Conservation (phyloP, 306 rosid genomes). For the Quillaja saponaria region DNA sequence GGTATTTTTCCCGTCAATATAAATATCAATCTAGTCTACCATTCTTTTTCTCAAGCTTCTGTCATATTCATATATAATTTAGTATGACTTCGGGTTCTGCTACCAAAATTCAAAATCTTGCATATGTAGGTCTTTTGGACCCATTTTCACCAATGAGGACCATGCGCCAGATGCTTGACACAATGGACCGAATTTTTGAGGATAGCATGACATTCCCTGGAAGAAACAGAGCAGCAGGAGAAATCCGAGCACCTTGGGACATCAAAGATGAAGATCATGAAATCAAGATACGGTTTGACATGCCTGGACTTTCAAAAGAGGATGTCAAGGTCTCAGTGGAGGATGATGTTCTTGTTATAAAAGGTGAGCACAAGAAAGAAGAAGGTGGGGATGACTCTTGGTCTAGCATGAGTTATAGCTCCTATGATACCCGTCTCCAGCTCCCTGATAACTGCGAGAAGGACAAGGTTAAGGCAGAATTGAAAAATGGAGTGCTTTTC, state of each 20-base stretch:
- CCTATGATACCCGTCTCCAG: conserved; percentile 54
- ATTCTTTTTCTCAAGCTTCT: too few species aligned
- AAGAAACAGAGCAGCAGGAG: conserved; percentile 42
- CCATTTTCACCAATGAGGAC: conserved; percentile 77
- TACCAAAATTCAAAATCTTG: too few species aligned
- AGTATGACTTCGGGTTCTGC: too few species aligned
- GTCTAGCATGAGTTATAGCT: conserved; percentile 48
- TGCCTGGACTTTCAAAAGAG: conserved; percentile 84
- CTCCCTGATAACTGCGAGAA: conserved; percentile 69
- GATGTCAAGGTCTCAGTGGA: conserved; percentile 71
- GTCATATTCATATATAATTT: too few species aligned
- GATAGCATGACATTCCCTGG: conserved; percentile 50
- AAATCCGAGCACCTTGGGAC: conserved; percentile 69
- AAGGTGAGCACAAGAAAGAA: conserved; percentile 44
- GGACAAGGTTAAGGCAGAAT: conserved; percentile 70
- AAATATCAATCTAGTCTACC: too few species aligned
- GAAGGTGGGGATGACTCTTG: conserved; percentile 45
- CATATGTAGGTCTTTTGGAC: conserved; percentile 57
- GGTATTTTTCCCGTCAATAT: too few species aligned
- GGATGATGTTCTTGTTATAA: conserved; percentile 60
- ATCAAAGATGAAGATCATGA: conserved; percentile 66
- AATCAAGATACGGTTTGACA: conserved; percentile 73
- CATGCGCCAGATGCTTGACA: conserved; percentile 76
- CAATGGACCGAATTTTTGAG: conserved; percentile 65
- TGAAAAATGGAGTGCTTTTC: conserved; percentile 86